A percentile compares a stretch with the other conserved stretches of the same genome.
phyloP scores from a whole-genome alignment of 2,329 filamentous ascomycete genomes.

The Fusarium scirpi region DNA sequence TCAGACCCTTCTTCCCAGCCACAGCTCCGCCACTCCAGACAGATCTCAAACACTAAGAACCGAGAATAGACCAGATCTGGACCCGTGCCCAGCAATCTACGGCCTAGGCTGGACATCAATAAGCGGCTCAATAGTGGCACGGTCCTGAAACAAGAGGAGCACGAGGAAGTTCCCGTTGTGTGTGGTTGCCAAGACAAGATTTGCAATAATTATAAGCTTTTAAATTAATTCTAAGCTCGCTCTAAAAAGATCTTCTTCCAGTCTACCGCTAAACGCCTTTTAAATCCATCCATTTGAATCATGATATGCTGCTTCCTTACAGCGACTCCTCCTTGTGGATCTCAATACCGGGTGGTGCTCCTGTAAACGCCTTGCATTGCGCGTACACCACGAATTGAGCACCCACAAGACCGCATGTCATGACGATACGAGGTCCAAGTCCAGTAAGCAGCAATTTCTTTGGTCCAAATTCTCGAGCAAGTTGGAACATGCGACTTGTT shows the following conservation, averaged over 20 bases:
- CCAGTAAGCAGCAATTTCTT: slow-evolving; percentile 61
- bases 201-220: not conserved
- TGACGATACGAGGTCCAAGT: slow-evolving; percentile 63
- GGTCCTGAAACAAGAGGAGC: slow-evolving; percentile 17
- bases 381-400: slow-evolving; percentile 68
- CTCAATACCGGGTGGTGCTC: slow-evolving; percentile 63
- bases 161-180: not conserved
- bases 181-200: not conserved
- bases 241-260: slow-evolving; percentile 10
- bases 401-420: slow-evolving; percentile 66
- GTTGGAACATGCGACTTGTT: slow-evolving; percentile 64
- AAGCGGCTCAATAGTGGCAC: slow-evolving; percentile 29
- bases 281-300: slow-evolving; percentile 1
- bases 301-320: slow-evolving; percentile 13
- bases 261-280: slow-evolving; percentile 29
- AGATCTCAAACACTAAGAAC: slow-evolving; percentile 19
- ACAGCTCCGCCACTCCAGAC: slow-evolving; percentile 22
- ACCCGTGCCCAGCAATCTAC: slow-evolving; percentile 11
- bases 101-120: slow-evolving; percentile 27
- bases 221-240: slow-evolving; percentile 20
- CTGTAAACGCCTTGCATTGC: slow-evolving; percentile 65
- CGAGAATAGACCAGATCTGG: slow-evolving; percentile 20
- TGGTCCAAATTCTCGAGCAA: slow-evolving; percentile 64
- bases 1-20: not conserved
- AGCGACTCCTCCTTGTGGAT: slow-evolving; percentile 62